These are phyloP conservation scores for Metarhizium brunneum DNA, from an alignment of 2,329 filamentous ascomycete species.

Conservation along the genomic window DNA sequence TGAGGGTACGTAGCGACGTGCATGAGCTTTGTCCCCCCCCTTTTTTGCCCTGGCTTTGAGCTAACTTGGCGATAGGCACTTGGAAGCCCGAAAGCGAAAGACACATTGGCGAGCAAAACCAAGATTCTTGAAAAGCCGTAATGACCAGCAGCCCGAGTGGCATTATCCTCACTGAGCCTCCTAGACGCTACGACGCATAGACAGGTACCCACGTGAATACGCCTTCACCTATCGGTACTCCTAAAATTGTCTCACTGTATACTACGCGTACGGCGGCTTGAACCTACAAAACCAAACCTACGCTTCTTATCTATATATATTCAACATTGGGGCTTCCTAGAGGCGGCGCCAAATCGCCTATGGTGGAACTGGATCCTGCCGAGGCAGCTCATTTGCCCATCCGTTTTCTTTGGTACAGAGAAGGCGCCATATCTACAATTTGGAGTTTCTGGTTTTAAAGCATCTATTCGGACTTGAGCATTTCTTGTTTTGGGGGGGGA, in stretches of 20 bases:
- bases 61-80: constrained; percentile 41
- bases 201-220: no score
- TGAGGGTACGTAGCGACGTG: constrained; percentile 55
- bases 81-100: constrained; percentile 68
- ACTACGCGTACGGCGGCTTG: no score
- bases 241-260: no score
- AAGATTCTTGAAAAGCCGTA: constrained; percentile 9
- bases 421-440: neutral
- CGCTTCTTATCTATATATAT: neutral
- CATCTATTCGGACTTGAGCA: neutral
- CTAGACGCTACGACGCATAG: no score
- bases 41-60: neutral
- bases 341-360: neutral
- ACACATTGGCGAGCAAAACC: constrained; percentile 49
- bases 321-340: neutral
- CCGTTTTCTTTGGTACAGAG: neutral
- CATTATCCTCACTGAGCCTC: no score
- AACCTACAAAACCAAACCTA: neutral
- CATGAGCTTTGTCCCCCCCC: neutral
- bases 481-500: neutral
- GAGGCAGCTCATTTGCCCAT: neutral
- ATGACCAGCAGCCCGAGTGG: no score
- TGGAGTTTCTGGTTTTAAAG: neutral
- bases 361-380: neutral
- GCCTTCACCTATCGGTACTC: no score